Conservation (phyloP, 495 filamentous ascomycete genomes). For the Xylaria venustula region DNA sequence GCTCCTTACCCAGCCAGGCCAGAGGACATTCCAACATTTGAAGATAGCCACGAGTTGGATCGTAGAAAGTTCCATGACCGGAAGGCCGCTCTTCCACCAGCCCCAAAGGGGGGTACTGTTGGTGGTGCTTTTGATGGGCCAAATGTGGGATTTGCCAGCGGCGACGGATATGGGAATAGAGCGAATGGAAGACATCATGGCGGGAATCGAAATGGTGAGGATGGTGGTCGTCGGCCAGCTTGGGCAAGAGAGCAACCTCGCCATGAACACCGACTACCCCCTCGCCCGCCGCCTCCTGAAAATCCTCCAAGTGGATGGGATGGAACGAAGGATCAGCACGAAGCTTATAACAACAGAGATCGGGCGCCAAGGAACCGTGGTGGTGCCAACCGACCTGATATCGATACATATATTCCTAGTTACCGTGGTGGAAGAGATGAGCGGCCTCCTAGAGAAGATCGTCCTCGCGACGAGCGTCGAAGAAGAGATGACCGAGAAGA, state of each 20-base stretch:
- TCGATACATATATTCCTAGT: slow-evolving; percentile 63
- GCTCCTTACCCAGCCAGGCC: slow-evolving; percentile 76
- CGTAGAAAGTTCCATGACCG: slow-evolving; percentile 82
- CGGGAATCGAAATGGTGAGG: slow-evolving; percentile 39
- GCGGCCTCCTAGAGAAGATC: slow-evolving; percentile 29
- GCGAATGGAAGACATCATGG: slow-evolving; percentile 37
- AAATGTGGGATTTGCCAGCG: slow-evolving; percentile 43
- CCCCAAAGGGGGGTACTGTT: slow-evolving; percentile 83
- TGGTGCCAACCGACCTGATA: slow-evolving; percentile 35
- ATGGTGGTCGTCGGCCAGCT: slow-evolving; percentile 41
- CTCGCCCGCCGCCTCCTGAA: slow-evolving; percentile 44
- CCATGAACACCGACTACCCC: slow-evolving; percentile 46
- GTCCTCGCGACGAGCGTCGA: slow-evolving; percentile 45
- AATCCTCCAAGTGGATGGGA: slow-evolving; percentile 37
- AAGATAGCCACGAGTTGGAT: slow-evolving; percentile 95
- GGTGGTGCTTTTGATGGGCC: slow-evolving; percentile 66
- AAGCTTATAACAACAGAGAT: slow-evolving; percentile 31
- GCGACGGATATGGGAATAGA: slow-evolving; percentile 47
- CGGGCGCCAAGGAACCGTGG: slow-evolving; percentile 34
- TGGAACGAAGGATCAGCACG: slow-evolving; percentile 36
- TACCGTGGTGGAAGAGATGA: slow-evolving; percentile 43
- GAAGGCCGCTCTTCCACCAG: slow-evolving; percentile 76
- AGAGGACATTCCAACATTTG: slow-evolving; percentile 80
- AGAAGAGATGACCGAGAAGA: slow-evolving; percentile 45
- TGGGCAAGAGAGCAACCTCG: slow-evolving; percentile 37